A percentile compares a stretch with the other conserved stretches of the same genome.
phyloP scores from a whole-genome alignment of 371 early-diverging fungal species.

The Mortierella sp. region DNA sequence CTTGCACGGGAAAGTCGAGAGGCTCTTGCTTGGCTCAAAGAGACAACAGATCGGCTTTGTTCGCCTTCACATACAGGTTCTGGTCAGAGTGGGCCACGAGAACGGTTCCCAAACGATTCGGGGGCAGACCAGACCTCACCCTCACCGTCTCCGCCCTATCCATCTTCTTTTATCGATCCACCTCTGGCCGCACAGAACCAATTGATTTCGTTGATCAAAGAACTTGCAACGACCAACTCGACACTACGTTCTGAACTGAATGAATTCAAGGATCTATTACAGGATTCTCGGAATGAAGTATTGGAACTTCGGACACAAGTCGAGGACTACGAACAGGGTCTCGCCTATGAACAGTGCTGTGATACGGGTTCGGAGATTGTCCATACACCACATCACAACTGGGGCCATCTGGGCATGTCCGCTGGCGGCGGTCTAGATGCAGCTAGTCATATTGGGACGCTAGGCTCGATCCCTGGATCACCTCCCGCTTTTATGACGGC shows the following conservation, averaged over 20 bases:
- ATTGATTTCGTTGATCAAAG: constrained; percentile 58
- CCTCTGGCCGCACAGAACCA: constrained; percentile 55
- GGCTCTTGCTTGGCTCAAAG: constrained; percentile 51
- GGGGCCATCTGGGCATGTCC: constrained; percentile 29
- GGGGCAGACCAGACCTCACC: constrained; percentile 22
- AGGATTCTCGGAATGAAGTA: constrained; percentile 57
- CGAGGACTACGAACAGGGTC: constrained; percentile 56
- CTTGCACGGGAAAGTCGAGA: constrained; percentile 51
- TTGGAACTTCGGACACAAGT: constrained; percentile 44
- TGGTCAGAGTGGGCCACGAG: constrained; percentile 30
- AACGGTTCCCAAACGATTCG: constrained; percentile 27
- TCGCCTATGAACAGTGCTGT: constrained; percentile 36
- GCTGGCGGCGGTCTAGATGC: constrained; percentile 41
- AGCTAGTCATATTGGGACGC: constrained; percentile 48
- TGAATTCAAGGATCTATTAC: constrained; percentile 55
- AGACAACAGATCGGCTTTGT: constrained; percentile 44
- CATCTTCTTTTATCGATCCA: constrained; percentile 46
- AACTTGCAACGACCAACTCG: constrained; percentile 58
- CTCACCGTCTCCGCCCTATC: constrained; percentile 45
- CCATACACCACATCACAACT: constrained; percentile 25
- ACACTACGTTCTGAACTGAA: constrained; percentile 57
- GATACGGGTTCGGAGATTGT: constrained; percentile 19
- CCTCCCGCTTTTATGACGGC: constrained; percentile 47
- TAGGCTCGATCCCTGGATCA: constrained; percentile 44
- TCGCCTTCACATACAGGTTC: constrained; percentile 40